A percentile compares a stretch with the other conserved stretches of the same genome.
Evolutionary conservation across 495 filamentous ascomycete genomes (phyloP).

Genomic region (Sporormia fimetaria): DNA sequence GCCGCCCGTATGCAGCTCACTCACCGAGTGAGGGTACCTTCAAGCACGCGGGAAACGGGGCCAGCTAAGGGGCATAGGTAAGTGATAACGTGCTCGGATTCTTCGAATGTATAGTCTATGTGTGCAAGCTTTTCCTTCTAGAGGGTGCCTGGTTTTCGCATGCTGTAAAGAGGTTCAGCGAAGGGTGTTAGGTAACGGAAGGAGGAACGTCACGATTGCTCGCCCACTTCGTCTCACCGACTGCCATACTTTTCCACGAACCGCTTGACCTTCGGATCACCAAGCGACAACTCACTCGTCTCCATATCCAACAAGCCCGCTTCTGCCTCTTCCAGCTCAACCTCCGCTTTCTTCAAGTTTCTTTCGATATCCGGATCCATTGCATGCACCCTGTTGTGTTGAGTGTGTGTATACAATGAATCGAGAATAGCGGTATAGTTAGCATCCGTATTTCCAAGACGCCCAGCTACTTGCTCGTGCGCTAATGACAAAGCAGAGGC

Average conservation of each 20-base stretch:
- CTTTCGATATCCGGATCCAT: constrained; percentile 8
- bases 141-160: too few relatives aligned
- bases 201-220: too few relatives aligned
- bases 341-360: constrained; percentile 14
- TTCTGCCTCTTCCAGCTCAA: constrained; percentile 8
- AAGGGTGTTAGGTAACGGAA: too few relatives aligned
- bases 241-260: constrained; percentile 20
- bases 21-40: too few relatives aligned
- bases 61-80: too few relatives aligned
- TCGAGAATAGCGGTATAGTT: constrained; percentile 7
- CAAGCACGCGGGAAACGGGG: too few relatives aligned
- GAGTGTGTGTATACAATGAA: constrained; percentile 15
- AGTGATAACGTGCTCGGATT: too few relatives aligned
- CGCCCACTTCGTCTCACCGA: too few relatives aligned
- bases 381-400: constrained; percentile 8
- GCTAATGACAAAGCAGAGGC: constrained; percentile 2
- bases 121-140: too few relatives aligned
- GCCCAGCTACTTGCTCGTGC: constrained; percentile 6
- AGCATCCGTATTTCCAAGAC: constrained; percentile 10
- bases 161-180: too few relatives aligned
- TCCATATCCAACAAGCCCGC: constrained; percentile 10
- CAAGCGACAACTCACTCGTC: constrained; percentile 10
- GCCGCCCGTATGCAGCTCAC: too few relatives aligned
- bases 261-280: constrained; percentile 12
- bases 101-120: too few relatives aligned